phyloP scores from a whole-genome alignment of 345 rosid genomes.

The Conringia planisiliqua region DNA sequence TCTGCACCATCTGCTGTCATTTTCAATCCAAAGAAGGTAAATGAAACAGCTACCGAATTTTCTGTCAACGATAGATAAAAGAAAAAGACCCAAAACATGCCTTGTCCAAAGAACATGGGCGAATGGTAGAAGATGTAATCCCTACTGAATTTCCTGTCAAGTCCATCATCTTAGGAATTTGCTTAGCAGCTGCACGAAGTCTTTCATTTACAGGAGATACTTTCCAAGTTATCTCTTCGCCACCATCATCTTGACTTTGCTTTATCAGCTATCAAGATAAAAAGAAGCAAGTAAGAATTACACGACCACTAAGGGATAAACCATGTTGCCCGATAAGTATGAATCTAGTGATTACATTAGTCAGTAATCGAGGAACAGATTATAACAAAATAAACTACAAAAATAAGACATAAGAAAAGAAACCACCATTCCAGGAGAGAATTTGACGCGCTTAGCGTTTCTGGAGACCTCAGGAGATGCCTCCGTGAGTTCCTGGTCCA shows the following conservation, averaged over 20 bases:
- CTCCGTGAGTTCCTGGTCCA: slow-evolving; percentile 13
- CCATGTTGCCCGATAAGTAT: background rate
- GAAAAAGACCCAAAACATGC: slow-evolving; percentile 21
- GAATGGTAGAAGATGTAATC: slow-evolving; percentile 42
- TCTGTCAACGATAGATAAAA: background rate
- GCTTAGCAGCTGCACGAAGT: slow-evolving; percentile 66
- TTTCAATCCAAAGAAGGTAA: background rate
- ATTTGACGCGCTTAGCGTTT: slow-evolving; percentile 57
- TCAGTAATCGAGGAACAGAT: background rate
- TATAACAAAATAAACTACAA: background rate
- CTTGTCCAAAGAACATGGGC: slow-evolving; percentile 59
- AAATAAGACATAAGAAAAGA: background rate
- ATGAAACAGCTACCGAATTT: slow-evolving; percentile 7
- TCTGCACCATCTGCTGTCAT: slow-evolving; percentile 26
- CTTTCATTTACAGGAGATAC: slow-evolving; percentile 88
- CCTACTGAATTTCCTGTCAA: slow-evolving; percentile 50
- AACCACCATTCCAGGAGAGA: slow-evolving; percentile 90
- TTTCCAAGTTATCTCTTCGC: slow-evolving; percentile 87
- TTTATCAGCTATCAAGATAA: slow-evolving; percentile 56
- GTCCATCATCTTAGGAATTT: slow-evolving; percentile 47
- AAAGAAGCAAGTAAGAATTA: background rate
- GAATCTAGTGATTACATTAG: background rate
- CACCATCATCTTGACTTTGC: slow-evolving; percentile 92
- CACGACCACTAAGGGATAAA: background rate
- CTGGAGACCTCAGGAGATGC: slow-evolving; percentile 62